Evolutionary conservation across 257 asterid species (phyloP), one percentile per base, ranked within the genome.

Genomic region (Nicotiana sylvestris): DNA sequence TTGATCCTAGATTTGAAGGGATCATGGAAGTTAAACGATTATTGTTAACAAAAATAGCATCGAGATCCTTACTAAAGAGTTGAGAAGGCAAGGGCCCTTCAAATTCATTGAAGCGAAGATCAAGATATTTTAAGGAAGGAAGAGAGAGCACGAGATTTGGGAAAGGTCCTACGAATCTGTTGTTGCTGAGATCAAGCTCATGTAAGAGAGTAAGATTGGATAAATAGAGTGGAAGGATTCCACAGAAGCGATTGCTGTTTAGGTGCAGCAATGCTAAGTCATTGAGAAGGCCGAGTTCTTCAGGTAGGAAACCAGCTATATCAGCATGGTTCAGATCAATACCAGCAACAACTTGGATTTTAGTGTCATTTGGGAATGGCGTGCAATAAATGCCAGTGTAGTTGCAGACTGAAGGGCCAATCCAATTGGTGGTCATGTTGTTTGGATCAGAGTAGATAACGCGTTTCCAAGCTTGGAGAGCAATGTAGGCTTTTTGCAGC

Each of bases 141-240:
- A 92, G 90, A 39, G 92, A 86, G 64, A 93, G 95, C 43, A 93
- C 84, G 2, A 92, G 91, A 6, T 82, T 65, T 32, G 97, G 97
- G 87, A 93, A 93, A 9, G 91, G 92, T 49, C 97, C 97, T 2
- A 92, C 95, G 27, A 93, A 93, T 77, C 96, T 67, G 87, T 93
- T 93, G 88, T 90, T 92, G 77, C 97, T 92, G 55, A 92, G 82
- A 74, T 93, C 98, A 37, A 92, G 92, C 91, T 93, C 98, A 72
- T 81, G 87, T 77, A 92, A 91, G 3, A 81, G 83, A 1, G 91
- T 84, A 33, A 93, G 88, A 7, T 90, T 87, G 1, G 92, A 76
- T 2, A 93, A 80, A 32, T 92, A 81, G 18, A 51, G 84, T 1
- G 98, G 98, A 68, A 93, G 64, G 85, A 93, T 80, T 16, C 98